A percentile compares a stretch with the other conserved stretches of the same genome.
Evolutionary conservation across 352 stramenopile genomes (phyloP).

Genomic region (Pythium scleroteichum): DNA sequence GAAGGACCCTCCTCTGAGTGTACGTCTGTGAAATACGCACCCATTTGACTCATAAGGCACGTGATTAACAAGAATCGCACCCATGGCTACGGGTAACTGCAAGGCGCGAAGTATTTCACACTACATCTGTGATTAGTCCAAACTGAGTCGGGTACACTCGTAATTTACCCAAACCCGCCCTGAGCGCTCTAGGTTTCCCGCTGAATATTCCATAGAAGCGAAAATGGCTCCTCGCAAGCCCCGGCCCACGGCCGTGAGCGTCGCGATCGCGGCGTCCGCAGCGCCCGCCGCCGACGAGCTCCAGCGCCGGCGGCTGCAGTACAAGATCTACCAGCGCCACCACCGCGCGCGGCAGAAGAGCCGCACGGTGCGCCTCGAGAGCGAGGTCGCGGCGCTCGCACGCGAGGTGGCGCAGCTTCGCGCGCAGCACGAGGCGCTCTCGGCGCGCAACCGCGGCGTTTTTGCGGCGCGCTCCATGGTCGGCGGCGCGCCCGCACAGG

Average conservation of each 20-base stretch:
- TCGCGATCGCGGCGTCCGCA: background rate
- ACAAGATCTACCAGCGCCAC: slow-evolving; percentile 58
- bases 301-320: slow-evolving; percentile 42
- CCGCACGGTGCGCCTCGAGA: background rate
- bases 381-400: background rate
- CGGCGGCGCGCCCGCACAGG: slow-evolving; percentile 10
- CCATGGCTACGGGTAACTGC: too few species aligned
- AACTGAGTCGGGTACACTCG: too few species aligned
- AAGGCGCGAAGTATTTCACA: too few species aligned
- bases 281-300: background rate
- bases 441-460: background rate
- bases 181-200: too few species aligned
- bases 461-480: slow-evolving; percentile 11
- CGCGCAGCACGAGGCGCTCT: background rate
- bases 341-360: slow-evolving; percentile 59
- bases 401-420: background rate
- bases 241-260: slow-evolving; percentile 4
- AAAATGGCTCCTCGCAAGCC: background rate
- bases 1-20: too few species aligned
- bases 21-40: too few species aligned
- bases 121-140: too few species aligned
- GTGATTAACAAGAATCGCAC: too few species aligned
- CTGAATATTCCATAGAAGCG: too few species aligned
- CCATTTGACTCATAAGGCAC: too few species aligned
- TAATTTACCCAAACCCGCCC: too few species aligned